Base-by-base conservation (phyloP, 495 filamentous ascomycete species). In the Podospora australis region DNA sequence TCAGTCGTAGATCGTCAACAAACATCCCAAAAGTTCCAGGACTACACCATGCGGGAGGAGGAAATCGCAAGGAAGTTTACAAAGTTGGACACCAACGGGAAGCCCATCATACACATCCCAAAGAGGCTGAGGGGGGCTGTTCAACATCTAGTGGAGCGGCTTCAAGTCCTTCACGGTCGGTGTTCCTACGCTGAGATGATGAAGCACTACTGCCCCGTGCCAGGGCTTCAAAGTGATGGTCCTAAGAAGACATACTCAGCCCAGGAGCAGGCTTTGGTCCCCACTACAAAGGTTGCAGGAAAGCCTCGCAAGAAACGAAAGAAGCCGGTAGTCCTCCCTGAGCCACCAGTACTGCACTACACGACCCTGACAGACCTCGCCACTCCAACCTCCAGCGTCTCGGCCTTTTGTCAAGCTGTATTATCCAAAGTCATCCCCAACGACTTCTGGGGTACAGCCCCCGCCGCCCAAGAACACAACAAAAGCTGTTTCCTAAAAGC, bases 391-490 rank as follows among this genome's bases (percentile, higher is more conserved):
- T 69, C 85, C 0, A 73, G 79, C 17, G 81, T 96, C 9, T 95
- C 92, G 4, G 86, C 91, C 3, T 97, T 95, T 59, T 95, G 90
- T 58, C 82, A 85, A 44, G 83, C 88, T 6, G 81, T 86, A 3
- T 55, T 96, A 4, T 69, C 68, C 9, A 86, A 77, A 34, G 65
- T 96, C n/a, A 76, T 98, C 24, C 90, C 92, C 1, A 65, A 68
- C 8, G 78, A 70, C 8, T 88, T 95, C 48, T 95, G 84, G 77
- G 92, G 91, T 1, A 54, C 52, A 28, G 78, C 75, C 0, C 46
- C 66, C 2, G 65, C 63, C 1, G 65, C 63, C 1, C 75, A 78
- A 23, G 53, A 55, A 11, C 60, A 73, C 8, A 96, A 96, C 65
- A 72, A 74, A 51, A 56, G 54, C 7, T 55, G 66, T 2, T 70